phyloP scores from a whole-genome alignment of 2,329 filamentous ascomycete species.

The Trichoderma aggressivum region DNA sequence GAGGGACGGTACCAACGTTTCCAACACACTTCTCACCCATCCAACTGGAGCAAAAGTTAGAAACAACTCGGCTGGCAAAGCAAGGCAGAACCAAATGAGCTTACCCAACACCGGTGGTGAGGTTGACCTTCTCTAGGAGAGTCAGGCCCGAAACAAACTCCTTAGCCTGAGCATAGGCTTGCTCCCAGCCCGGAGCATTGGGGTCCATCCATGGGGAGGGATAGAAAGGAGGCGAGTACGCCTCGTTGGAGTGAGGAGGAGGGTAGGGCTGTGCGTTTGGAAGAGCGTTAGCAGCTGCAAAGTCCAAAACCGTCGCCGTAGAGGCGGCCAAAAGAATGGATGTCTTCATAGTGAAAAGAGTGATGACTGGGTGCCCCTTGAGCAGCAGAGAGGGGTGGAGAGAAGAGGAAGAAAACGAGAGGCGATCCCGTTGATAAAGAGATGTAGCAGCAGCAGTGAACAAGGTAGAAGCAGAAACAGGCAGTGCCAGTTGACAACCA shows the following conservation, averaged over 20 bases:
- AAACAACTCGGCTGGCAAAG: background rate
- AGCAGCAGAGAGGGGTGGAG: background rate
- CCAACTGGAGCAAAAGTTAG: slow-evolving; percentile 31
- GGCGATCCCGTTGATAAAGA: background rate
- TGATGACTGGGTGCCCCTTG: background rate
- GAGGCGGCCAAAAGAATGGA: slow-evolving; percentile 8
- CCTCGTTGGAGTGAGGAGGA: slow-evolving; percentile 22
- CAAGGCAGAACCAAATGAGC: slow-evolving; percentile 29
- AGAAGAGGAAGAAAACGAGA: background rate
- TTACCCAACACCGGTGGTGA: slow-evolving; percentile 86
- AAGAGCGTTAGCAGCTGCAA: slow-evolving; percentile 11
- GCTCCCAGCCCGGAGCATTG: slow-evolving; percentile 66
- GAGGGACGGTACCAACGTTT: slow-evolving; percentile 66
- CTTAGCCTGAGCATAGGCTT: slow-evolving; percentile 71
- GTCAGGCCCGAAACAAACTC: slow-evolving; percentile 81
- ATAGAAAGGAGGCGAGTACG: slow-evolving; percentile 61
- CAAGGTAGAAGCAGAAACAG: background rate
- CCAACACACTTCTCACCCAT: slow-evolving; percentile 71
- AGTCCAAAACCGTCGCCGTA: slow-evolving; percentile 7
- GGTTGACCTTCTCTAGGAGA: slow-evolving; percentile 84
- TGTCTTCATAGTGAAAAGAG: slow-evolving; percentile 4
- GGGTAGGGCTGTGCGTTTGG: slow-evolving; percentile 24
- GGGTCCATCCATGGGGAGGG: slow-evolving; percentile 86
- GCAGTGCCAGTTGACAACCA: background rate
- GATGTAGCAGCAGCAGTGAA: background rate